phyloP scores from a whole-genome alignment of 352 stramenopile species.

The Pythium sp. region DNA sequence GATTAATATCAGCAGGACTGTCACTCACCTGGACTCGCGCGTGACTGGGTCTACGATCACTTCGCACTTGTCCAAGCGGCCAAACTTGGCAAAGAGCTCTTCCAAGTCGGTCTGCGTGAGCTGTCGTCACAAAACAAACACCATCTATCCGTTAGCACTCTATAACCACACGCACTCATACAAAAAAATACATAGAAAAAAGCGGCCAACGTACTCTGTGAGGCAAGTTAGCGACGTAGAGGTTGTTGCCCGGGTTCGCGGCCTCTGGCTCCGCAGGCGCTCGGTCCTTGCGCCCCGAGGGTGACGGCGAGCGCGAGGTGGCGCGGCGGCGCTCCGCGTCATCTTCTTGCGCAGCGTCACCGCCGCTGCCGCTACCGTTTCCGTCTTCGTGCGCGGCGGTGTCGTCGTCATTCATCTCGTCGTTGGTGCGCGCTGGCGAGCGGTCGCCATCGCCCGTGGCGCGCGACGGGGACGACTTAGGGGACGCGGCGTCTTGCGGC shows the following conservation, averaged over 20 bases:
- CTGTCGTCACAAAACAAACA: conserved; percentile 17
- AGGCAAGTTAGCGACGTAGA: conserved; percentile 77
- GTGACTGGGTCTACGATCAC: conserved; percentile 80
- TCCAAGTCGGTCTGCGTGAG: conserved; percentile 53
- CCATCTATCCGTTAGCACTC: background rate
- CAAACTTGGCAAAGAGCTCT: conserved; percentile 74
- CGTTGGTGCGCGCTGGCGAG: background rate
- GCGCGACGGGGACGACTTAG: conserved; percentile 5
- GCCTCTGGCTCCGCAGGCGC: conserved; percentile 17
- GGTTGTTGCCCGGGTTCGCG: conserved; percentile 72
- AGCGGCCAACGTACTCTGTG: conserved; percentile 32
- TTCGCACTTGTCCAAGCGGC: conserved; percentile 70
- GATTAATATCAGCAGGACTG: background rate
- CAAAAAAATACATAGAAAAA: conserved; percentile 3
- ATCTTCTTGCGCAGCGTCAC: background rate
- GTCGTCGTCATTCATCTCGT: background rate
- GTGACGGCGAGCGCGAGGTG: conserved; percentile 42
- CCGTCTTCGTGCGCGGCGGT: too few species aligned
- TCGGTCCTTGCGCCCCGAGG: conserved; percentile 16
- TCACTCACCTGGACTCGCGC: conserved; percentile 57
- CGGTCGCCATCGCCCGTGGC: background rate
- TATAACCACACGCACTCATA: background rate
- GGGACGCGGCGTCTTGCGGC: conserved; percentile 4
- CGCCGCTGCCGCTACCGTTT: background rate
- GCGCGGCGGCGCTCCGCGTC: conserved; percentile 17